These are phyloP conservation scores for Polyporus tsugae DNA, from an alignment of 1,284 basidiomycete species.

Conservation along the genomic window DNA sequence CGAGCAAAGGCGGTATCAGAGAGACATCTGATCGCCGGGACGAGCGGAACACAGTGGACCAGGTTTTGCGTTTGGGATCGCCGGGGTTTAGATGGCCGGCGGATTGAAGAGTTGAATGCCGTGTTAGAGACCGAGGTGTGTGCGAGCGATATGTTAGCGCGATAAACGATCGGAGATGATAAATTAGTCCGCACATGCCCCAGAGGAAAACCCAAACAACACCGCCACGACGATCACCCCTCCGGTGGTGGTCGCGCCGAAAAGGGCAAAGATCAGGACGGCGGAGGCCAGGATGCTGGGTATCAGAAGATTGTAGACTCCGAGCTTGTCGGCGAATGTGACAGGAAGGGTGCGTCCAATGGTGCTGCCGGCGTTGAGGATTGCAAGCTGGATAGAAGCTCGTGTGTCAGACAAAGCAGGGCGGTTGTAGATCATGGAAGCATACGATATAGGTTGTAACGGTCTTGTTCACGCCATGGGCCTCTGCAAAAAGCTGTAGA, in stretches of 20 bases:
- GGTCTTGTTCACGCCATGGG: conserved; percentile 48
- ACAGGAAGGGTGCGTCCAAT: conserved; percentile 58
- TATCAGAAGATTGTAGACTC: conserved; percentile 44
- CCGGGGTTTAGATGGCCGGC: conserved; percentile 10
- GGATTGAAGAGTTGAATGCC: conserved; percentile 3
- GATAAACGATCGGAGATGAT: conserved; percentile 3
- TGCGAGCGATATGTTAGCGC: conserved; percentile 11
- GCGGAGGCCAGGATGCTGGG: conserved; percentile 51
- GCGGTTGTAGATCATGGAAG: conserved; percentile 25
- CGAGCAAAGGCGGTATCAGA: conserved; percentile 56
- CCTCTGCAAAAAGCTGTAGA: conserved; percentile 58
- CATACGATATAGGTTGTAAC: conserved; percentile 59
- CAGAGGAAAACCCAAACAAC: conserved; percentile 59
- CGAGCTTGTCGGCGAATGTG: conserved; percentile 55
- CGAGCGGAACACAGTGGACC: neutral
- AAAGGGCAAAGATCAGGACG: conserved; percentile 52
- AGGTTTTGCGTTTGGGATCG: neutral
- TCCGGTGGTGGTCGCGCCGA: conserved; percentile 48
- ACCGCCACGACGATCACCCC: conserved; percentile 51
- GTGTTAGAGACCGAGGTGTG: conserved; percentile 2
- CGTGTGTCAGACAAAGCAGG: conserved; percentile 2
- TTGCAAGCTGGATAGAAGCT: conserved; percentile 38
- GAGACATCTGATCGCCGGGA: conserved; percentile 52
- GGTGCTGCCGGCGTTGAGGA: conserved; percentile 58
- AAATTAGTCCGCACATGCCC: conserved; percentile 49